A percentile compares a stretch with the other conserved stretches of the same genome.
Evolutionary conservation across 208 protist species (phyloP).

Genomic region (Trypanosoma theileri): DNA sequence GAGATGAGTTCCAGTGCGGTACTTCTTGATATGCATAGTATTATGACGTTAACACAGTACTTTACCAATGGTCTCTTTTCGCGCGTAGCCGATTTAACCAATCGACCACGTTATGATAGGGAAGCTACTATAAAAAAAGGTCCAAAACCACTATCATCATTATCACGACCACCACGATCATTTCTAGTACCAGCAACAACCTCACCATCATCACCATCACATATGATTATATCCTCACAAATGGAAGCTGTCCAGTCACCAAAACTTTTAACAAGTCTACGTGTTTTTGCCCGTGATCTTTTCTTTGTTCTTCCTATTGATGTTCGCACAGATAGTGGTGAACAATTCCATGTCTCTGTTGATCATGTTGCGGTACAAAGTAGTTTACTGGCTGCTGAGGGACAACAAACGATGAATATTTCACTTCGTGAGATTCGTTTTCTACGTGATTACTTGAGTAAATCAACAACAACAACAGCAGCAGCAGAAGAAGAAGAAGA

Average conservation of each 20-base stretch:
- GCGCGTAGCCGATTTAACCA: slow-evolving; percentile 41
- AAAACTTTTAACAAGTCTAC: slow-evolving; percentile 71
- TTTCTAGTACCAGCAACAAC: too few species aligned
- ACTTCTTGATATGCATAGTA: slow-evolving; percentile 64
- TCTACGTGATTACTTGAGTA: slow-evolving; percentile 23
- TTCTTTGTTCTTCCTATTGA: slow-evolving; percentile 69
- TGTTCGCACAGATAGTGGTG: slow-evolving; percentile 29
- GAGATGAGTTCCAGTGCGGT: slow-evolving; percentile 61
- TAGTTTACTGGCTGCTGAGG: slow-evolving; percentile 56
- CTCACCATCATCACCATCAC: too few species aligned
- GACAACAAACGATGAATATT: slow-evolving; percentile 64
- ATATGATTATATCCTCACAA: too few species aligned
- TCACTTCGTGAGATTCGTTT: slow-evolving; percentile 68
- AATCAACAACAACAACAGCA: not conserved
- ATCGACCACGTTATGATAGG: slow-evolving; percentile 79
- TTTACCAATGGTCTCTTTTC: slow-evolving; percentile 72
- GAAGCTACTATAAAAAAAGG: slow-evolving; percentile 14
- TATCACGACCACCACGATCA: too few species aligned
- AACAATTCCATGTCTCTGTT: slow-evolving; percentile 56
- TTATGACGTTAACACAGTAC: slow-evolving; percentile 75
- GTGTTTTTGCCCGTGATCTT: slow-evolving; percentile 59
- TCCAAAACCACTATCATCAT: too few species aligned
- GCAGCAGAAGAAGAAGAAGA: not conserved
- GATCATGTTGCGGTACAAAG: slow-evolving; percentile 61
- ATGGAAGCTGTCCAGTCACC: slow-evolving; percentile 35